A percentile compares a stretch with the other conserved stretches of the same genome.
Conservation (phyloP, 495 filamentous ascomycete genomes). For the Neohortaea acidophila region DNA sequence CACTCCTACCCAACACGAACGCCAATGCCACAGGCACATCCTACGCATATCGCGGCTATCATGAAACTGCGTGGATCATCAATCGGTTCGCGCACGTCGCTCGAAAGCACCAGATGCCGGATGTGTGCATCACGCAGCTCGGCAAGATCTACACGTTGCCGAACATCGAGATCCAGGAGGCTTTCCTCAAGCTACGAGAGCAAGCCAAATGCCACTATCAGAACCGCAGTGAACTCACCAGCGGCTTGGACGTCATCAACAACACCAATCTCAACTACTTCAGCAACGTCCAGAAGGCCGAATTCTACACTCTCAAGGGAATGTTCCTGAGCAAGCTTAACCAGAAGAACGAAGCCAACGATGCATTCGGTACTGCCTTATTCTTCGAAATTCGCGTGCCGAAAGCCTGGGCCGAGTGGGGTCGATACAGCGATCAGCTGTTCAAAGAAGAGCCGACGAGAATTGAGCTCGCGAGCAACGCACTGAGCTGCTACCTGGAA, state of each 20-base stretch:
- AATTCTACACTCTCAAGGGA: conserved; percentile 97
- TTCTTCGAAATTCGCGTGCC: conserved; percentile 89
- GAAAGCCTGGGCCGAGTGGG: conserved; percentile 99
- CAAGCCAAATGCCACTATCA: conserved; percentile 98
- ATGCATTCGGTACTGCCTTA: conserved; percentile 83
- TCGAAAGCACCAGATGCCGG: conserved; percentile 87
- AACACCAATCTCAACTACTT: conserved; percentile 99
- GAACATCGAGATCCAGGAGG: conserved; percentile 99
- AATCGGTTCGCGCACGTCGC: conserved; percentile 97
- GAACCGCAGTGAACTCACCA: conserved; percentile 76
- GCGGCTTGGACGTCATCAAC: conserved; percentile 93
- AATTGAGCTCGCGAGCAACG: conserved; percentile 67
- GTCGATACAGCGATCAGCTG: conserved; percentile 86
- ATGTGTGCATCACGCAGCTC: conserved; percentile 92
- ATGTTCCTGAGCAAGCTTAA: conserved; percentile 96
- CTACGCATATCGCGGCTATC: conserved; percentile 91
- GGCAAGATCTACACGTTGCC: conserved; percentile 96
- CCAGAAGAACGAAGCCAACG: conserved; percentile 76
- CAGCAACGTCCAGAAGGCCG: conserved; percentile 85
- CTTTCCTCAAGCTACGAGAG: conserved; percentile 90
- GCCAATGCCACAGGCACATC: conserved; percentile 60
- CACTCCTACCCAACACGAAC: conserved; percentile 61
- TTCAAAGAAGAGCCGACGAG: conserved; percentile 81
- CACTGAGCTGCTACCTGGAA: conserved; percentile 89
- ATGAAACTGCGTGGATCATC: conserved; percentile 99